phyloP scores from a whole-genome alignment of 139 green algal genomes.

The Micractinium conductrix region DNA sequence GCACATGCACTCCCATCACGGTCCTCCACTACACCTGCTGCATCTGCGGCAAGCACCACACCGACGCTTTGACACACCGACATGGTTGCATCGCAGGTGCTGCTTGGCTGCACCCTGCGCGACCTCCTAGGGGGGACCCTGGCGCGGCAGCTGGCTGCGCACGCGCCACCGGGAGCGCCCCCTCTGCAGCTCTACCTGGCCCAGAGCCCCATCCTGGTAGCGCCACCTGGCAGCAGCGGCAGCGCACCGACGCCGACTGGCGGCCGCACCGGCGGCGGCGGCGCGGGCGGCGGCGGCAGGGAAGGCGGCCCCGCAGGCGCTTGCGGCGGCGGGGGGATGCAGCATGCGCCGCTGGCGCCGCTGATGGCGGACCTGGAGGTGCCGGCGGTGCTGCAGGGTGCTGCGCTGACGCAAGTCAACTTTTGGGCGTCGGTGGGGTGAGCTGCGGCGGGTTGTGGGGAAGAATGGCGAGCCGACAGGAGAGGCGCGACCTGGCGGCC shows the following conservation, averaged over 20 bases:
- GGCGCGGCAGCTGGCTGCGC: slow-evolving; percentile 13
- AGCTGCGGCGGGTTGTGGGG: too few relatives aligned
- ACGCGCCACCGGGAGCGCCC: background rate
- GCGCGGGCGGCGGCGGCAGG: slow-evolving; percentile 5
- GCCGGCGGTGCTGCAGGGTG: background rate
- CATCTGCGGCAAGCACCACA: too few relatives aligned
- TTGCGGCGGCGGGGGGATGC: background rate
- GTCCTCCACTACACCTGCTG: too few relatives aligned
- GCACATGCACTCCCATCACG: too few relatives aligned
- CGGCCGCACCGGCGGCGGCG: background rate
- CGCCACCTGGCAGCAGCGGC: slow-evolving; percentile 4
- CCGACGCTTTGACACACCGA: too few relatives aligned
- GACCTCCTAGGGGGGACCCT: slow-evolving; percentile 39
- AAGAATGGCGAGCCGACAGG: too few relatives aligned
- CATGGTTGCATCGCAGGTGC: too few relatives aligned
- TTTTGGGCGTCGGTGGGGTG: slow-evolving; percentile 32
- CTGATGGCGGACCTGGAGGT: slow-evolving; percentile 29
- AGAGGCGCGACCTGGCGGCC: too few relatives aligned
- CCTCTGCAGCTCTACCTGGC: slow-evolving; percentile 44
- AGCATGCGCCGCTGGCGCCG: slow-evolving; percentile 17
- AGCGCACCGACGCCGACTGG: background rate
- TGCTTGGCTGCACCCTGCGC: slow-evolving; percentile 36
- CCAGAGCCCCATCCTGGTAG: slow-evolving; percentile 39
- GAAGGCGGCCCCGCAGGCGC: background rate
- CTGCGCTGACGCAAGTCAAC: slow-evolving; percentile 10